Evolutionary conservation across 208 protist genomes (phyloP).

Genomic region (Lotmaria passim): DNA sequence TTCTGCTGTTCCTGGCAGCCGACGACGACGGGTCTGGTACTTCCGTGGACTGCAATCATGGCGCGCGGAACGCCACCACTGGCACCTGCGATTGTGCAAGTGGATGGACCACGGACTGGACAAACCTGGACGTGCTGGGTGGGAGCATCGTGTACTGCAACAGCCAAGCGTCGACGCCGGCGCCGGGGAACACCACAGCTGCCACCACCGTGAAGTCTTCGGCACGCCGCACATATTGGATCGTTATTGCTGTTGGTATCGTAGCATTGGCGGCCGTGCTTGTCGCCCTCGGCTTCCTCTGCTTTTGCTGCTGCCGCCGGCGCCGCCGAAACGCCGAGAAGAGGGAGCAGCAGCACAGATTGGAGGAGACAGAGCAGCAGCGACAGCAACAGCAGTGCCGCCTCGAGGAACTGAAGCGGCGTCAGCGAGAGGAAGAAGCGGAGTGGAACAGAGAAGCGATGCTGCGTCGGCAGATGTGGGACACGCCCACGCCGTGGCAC

Average conservation of each 20-base stretch:
- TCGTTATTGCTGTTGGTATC: conserved; percentile 10
- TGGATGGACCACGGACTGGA: conserved; percentile 32
- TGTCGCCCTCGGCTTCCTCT: background rate
- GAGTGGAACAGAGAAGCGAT: conserved; percentile 8
- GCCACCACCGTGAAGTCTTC: background rate
- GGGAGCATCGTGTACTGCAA: conserved; percentile 21
- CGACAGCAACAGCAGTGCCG: conserved; percentile 14
- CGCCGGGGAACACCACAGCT: conserved; percentile 18
- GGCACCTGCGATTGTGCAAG: conserved; percentile 27
- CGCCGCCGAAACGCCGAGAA: background rate
- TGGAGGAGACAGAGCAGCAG: background rate
- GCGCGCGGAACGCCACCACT: conserved; percentile 22
- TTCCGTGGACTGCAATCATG: conserved; percentile 29
- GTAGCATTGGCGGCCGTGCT: conserved; percentile 1
- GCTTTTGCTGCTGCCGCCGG: conserved; percentile 18
- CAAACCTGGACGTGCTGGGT: conserved; percentile 26
- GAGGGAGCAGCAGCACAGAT: background rate
- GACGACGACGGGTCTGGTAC: background rate
- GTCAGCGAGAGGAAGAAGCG: conserved; percentile 13
- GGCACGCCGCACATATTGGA: background rate
- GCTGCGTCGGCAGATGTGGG: conserved; percentile 9
- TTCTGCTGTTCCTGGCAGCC: background rate
- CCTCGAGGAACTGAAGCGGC: conserved; percentile 17
- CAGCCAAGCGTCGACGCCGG: conserved; percentile 28
- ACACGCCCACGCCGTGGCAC: background rate